phyloP scores from a whole-genome alignment of 768 basidiomycete genomes.

The Wakefieldia striispora region DNA sequence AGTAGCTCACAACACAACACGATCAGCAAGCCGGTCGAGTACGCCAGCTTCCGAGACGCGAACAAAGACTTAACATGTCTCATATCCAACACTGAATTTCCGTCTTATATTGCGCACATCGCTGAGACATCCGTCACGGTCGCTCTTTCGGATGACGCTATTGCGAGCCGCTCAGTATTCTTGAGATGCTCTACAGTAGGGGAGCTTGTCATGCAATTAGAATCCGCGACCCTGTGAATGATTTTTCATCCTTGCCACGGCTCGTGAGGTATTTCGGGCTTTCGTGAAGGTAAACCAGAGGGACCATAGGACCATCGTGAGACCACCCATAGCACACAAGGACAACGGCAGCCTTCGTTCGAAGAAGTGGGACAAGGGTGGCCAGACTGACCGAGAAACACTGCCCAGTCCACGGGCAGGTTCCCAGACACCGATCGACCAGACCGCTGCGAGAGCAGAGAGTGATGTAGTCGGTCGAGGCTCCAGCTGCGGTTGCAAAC shows the following conservation, averaged over 20 bases:
- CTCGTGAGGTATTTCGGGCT: slow-evolving; percentile 73
- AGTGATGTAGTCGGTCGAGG: slow-evolving; percentile 49
- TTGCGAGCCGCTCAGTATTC: slow-evolving; percentile 13
- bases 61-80: slow-evolving; percentile 50
- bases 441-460: slow-evolving; percentile 54
- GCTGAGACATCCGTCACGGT: slow-evolving; percentile 35
- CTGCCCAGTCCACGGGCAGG: slow-evolving; percentile 71
- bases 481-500: slow-evolving; percentile 64
- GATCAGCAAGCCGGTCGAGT: slow-evolving; percentile 50
- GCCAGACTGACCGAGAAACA: slow-evolving; percentile 60
- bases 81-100: slow-evolving; percentile 39
- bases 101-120: slow-evolving; percentile 37
- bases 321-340: slow-evolving; percentile 68
- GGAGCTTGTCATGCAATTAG: slow-evolving; percentile 51
- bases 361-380: slow-evolving; percentile 46
- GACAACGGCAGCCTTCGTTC: slow-evolving; percentile 76
- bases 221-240: slow-evolving; percentile 57
- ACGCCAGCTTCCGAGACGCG: slow-evolving; percentile 47
- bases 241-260: slow-evolving; percentile 58
- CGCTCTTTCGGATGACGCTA: slow-evolving; percentile 4
- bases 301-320: slow-evolving; percentile 61
- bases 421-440: slow-evolving; percentile 71
- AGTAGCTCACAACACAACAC: slow-evolving; percentile 45
- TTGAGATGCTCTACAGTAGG: slow-evolving; percentile 53
- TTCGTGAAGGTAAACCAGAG: slow-evolving; percentile 67